phyloP scores from a whole-genome alignment of 139 green algal genomes.

The Edaphochlamys debaryana region DNA sequence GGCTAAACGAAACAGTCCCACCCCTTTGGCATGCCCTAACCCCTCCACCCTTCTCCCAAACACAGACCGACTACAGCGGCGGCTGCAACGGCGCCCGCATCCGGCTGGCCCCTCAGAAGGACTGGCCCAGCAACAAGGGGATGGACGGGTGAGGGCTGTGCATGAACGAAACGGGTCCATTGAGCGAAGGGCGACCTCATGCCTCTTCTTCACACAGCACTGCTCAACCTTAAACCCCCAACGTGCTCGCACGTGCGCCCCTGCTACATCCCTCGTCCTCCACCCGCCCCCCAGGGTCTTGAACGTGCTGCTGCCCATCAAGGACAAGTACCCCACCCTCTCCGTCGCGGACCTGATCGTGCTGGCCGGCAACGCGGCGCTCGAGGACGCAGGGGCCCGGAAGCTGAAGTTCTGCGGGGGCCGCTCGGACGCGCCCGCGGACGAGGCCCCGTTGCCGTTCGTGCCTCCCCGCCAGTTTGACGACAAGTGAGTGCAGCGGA shows the following conservation, averaged over 20 bases:
- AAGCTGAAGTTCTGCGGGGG: conserved; percentile 49
- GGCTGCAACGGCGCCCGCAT: conserved; percentile 63
- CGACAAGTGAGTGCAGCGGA: conserved; percentile 11
- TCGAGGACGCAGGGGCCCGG: conserved; percentile 9
- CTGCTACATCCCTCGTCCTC: no score
- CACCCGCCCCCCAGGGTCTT: neutral
- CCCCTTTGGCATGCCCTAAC: neutral
- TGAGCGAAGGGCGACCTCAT: no score
- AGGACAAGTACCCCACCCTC: conserved; percentile 7
- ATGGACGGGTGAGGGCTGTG: conserved; percentile 24
- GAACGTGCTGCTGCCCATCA: conserved; percentile 35
- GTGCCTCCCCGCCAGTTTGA: neutral
- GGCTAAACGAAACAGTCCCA: no score
- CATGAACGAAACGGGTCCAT: neutral
- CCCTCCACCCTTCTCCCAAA: neutral
- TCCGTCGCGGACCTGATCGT: conserved; percentile 62
- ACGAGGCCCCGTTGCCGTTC: neutral
- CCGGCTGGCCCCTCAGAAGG: conserved; percentile 52
- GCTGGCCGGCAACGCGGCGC: conserved; percentile 43
- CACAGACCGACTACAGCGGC: conserved; percentile 54
- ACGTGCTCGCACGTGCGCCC: no score
- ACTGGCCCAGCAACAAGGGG: conserved; percentile 46
- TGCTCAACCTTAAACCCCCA: neutral
- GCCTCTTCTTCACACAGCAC: no score
- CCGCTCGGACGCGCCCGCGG: conserved; percentile 40